Percentiles rank a stretch among this genome's conserved stretches.
These are phyloP conservation scores for Termitomyces sp. DNA, from an alignment of 768 basidiomycete genomes.

Conservation along the genomic window DNA sequence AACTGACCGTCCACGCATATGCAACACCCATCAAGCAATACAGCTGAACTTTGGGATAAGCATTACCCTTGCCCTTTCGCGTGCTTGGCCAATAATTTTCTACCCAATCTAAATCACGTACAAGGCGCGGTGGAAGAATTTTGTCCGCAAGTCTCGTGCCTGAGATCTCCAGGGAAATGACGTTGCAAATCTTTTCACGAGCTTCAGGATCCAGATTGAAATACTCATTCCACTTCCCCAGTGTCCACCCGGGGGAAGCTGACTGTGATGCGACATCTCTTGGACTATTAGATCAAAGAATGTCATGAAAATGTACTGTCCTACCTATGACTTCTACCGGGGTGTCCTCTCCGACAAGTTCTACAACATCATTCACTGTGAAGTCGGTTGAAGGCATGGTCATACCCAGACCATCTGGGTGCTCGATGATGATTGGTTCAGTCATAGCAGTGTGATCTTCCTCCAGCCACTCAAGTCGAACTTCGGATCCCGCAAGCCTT, in stretches of 20 bases:
- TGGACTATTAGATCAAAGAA: not conserved
- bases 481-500: conserved; percentile 59
- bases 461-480: conserved; percentile 73
- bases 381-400: conserved; percentile 73
- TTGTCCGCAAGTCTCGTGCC: conserved; percentile 75
- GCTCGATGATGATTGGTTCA: conserved; percentile 79
- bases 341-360: conserved; percentile 69
- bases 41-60: conserved; percentile 90
- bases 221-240: conserved; percentile 89
- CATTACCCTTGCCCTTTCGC: conserved; percentile 64
- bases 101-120: conserved; percentile 93
- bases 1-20: conserved; percentile 85
- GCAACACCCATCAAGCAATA: conserved; percentile 97
- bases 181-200: conserved; percentile 88
- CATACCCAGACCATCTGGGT: conserved; percentile 82
- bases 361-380: conserved; percentile 76
- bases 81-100: conserved; percentile 90
- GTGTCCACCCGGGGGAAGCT: conserved; percentile 80
- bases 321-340: conserved; percentile 91
- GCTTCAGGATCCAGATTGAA: conserved; percentile 60
- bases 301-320: conserved; percentile 12
- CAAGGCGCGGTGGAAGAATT: conserved; percentile 78
- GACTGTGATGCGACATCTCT: conserved; percentile 87
- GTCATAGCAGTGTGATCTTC: conserved; percentile 66
- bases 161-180: conserved; percentile 92